phyloP scores from a whole-genome alignment of 352 stramenopile genomes.

The Blastocystis sp. region DNA sequence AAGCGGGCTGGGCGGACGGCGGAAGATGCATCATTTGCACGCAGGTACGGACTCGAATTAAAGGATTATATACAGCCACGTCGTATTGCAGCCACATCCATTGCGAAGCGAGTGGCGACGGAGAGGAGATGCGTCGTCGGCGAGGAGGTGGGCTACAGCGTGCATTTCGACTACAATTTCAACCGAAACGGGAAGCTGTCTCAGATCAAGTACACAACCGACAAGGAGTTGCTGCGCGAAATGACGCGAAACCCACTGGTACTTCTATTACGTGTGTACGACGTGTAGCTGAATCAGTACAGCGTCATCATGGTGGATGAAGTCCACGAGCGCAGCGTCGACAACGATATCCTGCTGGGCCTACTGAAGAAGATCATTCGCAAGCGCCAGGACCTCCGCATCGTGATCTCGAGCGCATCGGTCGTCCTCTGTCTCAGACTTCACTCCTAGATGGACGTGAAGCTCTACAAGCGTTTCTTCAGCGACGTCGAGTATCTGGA shows the following conservation, averaged over 20 bases:
- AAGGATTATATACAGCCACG: background rate
- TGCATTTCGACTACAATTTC: constrained; percentile 90
- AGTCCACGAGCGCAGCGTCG: constrained; percentile 89
- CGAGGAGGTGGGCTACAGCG: constrained; percentile 96
- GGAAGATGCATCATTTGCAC: constrained; percentile 22
- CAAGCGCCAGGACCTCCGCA: constrained; percentile 84
- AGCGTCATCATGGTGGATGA: constrained; percentile 87
- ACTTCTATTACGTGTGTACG: background rate
- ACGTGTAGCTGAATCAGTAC: constrained; percentile 78
- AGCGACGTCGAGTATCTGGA: constrained; percentile 45
- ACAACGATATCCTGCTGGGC: constrained; percentile 90
- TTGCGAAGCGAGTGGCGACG: constrained; percentile 32
- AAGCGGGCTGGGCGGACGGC: constrained; percentile 25
- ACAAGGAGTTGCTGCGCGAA: constrained; percentile 46
- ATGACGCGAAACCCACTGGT: constrained; percentile 38
- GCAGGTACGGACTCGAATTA: background rate
- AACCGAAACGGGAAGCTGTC: constrained; percentile 42
- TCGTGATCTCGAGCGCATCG: constrained; percentile 82
- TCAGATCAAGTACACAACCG: constrained; percentile 40
- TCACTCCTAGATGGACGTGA: constrained; percentile 78
- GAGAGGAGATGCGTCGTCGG: constrained; percentile 88
- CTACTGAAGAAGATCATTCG: constrained; percentile 93
- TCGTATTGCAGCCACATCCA: constrained; percentile 27
- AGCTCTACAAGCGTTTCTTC: constrained; percentile 58
- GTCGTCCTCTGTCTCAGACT: constrained; percentile 77